These are phyloP conservation scores for Datisca glomerata DNA, from an alignment of 306 rosid genomes.

Conservation along the genomic window DNA sequence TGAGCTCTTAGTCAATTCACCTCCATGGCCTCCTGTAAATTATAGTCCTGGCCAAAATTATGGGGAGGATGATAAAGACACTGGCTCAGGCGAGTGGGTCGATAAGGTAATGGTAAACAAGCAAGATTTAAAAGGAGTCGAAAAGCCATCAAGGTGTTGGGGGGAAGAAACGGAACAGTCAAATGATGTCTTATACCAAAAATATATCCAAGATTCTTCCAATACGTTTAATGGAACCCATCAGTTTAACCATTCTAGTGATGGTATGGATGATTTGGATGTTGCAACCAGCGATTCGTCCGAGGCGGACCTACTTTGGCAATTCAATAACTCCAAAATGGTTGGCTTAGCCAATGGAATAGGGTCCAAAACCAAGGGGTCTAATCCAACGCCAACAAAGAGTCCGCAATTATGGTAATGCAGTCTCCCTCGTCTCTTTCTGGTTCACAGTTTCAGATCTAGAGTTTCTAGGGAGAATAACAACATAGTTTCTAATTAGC, in stretches of 20 bases:
- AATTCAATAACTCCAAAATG: conserved; percentile 60
- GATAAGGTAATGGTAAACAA: conserved; percentile 99
- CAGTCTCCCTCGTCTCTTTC: neutral
- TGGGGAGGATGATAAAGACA: conserved; percentile 65
- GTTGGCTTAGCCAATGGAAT: conserved; percentile 35
- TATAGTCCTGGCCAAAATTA: conserved; percentile 46
- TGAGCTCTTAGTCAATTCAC: conserved; percentile 64
- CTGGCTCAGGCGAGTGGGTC: conserved; percentile 70
- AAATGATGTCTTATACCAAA: conserved; percentile 64
- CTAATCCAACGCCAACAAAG: conserved; percentile 31
- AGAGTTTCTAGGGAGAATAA: too few species aligned
- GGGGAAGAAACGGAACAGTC: conserved; percentile 53
- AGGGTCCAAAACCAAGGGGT: conserved; percentile 37
- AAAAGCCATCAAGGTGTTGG: conserved; percentile 59
- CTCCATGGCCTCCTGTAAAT: conserved; percentile 81
- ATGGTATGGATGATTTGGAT: conserved; percentile 73
- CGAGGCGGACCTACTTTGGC: conserved; percentile 92
- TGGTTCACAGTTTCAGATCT: neutral
- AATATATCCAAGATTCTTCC: conserved; percentile 76
- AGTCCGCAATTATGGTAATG: conserved; percentile 70
- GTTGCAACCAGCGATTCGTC: conserved; percentile 95
- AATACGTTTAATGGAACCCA: conserved; percentile 49
- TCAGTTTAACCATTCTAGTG: conserved; percentile 45
- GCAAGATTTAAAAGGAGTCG: conserved; percentile 46
- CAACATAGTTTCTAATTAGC: conserved; percentile 6